phyloP scores from a whole-genome alignment of 164 flowering plant genomes.

The Aristolochia fimbriata region DNA sequence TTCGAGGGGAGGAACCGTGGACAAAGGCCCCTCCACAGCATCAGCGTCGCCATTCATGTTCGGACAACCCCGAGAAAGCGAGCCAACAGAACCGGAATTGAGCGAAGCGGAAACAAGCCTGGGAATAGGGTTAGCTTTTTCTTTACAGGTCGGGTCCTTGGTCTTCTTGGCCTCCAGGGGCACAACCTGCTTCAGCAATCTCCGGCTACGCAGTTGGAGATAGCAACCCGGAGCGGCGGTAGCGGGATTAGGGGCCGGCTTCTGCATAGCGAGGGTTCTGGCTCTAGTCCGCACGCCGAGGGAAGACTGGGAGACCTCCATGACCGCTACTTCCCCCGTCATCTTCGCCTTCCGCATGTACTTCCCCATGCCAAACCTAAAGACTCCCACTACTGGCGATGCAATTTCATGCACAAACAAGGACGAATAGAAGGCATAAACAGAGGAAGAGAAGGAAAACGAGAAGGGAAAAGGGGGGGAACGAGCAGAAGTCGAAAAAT shows the following conservation, averaged over 20 bases:
- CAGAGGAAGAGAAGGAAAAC: neutral
- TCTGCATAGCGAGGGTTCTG: constrained; percentile 63
- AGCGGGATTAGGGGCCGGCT: constrained; percentile 15
- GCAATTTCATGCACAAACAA: constrained; percentile 7
- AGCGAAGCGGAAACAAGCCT: constrained; percentile 15
- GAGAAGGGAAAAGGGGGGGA: too few relatives aligned
- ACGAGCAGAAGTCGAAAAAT: neutral
- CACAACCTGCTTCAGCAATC: constrained; percentile 41
- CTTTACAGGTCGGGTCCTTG: constrained; percentile 2
- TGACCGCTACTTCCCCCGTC: constrained; percentile 41
- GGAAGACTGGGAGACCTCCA: constrained; percentile 45
- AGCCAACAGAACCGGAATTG: constrained; percentile 18
- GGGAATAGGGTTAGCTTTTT: constrained; percentile 14
- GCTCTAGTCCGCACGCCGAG: constrained; percentile 74
- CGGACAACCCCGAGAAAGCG: constrained; percentile 10
- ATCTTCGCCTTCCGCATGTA: constrained; percentile 67
- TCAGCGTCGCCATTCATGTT: constrained; percentile 8
- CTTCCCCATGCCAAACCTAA: constrained; percentile 48
- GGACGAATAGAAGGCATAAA: neutral
- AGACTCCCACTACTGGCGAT: neutral
- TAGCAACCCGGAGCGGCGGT: constrained; percentile 22
- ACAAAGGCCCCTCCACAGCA: neutral
- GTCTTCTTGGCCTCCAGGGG: constrained; percentile 8
- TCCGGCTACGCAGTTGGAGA: constrained; percentile 72
- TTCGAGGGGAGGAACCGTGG: neutral